Base-by-base conservation (phyloP, 1,284 basidiomycete genomes). In the Rugiboletus extremiorientalis region DNA sequence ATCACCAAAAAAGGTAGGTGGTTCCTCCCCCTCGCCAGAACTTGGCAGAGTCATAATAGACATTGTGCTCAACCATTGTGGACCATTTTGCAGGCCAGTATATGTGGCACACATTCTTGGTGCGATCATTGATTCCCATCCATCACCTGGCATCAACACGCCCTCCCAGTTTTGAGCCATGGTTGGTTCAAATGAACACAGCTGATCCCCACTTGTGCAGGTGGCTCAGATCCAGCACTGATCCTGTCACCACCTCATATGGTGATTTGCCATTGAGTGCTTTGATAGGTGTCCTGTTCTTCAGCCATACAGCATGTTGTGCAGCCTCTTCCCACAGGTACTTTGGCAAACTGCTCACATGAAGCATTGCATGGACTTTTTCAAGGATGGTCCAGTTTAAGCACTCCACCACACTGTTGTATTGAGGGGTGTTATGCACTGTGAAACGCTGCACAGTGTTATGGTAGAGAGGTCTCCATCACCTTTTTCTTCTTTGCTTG, bases 261-360 rank as follows among this genome's bases (percentile, higher is more conserved):
- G 31, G 31, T 33, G 31, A 11, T 33, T 9, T 11, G 31, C 31
- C 31, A 33, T 33, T 15, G 1, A 55, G 23, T 0, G 33, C 42
- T 6, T 55, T 54, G 4, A 20, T 55, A 6, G 51, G 20, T 45
- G 28, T 33, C 0, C n/a, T 8, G 1, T 58, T 57, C 2, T 58
- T 58, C 11, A 58, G 28, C 25, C 41, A 43, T 0, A 57, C 16
- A 1, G 42, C 11, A 6, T 58, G 34, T 1, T 1, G 6, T 4
- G 14, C 12, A 0, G 36, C 43, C 8, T 61, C 27, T 0, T 46
- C 53, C 57, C 60, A 61, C 3, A 61, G 44, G 31, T 28, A 36
- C 10, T 55, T 60, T 0, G 30, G 54, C 20, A 61, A 7, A 0
- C 52, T 6, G 3, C 60, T 61, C 0, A 41, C 12, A 18, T 62